Base-by-base conservation (phyloP, 129 eudicot genomes). In the Ambrosia artemisiifolia region DNA sequence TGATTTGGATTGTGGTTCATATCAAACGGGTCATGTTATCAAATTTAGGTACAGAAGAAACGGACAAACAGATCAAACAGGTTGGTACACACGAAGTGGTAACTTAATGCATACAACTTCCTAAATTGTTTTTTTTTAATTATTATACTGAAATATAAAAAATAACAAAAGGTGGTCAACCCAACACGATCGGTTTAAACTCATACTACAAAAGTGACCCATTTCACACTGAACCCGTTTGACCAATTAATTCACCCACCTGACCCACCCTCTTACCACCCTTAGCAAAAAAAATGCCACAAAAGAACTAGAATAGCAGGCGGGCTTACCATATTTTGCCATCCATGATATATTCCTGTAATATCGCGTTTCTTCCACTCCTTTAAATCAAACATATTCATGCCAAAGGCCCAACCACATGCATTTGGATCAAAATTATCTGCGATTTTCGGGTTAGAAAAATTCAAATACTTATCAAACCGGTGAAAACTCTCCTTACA, bases 351-450 rank as follows among this genome's bases (percentile, higher is more conserved):
- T 63, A 95, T 95, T 78, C 99, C 97, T 10, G 99, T 95, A 33
- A 95, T 95, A 79, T 95, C 83, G 18, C 94, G 93, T 79, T 77
- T 88, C 67, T 78, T 88, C 99, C 99, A 95, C 82, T 90, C 85
- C 70, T 84, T 88, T 78, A 95, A 76, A 81, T 95, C 97, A 85
- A 95, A 95, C 72, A 95, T 83, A 71, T 95, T 95, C 99, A 95
- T 90, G 34, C 99, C 99, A 78, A 75, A 95, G n/a, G 99, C 99
- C 99, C 99, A 95, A 46, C 99, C 99, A 79, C 99, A 95, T 30
- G 99, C 99, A 81, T 82, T 74, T 61, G 99, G 94, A 72, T 88
- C 88, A 63, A 95, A 95, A 61, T 90, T 95, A 12, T 83, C 78
- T 17, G 94, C 83, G 50, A 95, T 95, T 69, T 71, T 84, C 11